These are phyloP conservation scores for Graphium sp. DNA, from an alignment of 2,329 filamentous ascomycete genomes.

Conservation along the genomic window DNA sequence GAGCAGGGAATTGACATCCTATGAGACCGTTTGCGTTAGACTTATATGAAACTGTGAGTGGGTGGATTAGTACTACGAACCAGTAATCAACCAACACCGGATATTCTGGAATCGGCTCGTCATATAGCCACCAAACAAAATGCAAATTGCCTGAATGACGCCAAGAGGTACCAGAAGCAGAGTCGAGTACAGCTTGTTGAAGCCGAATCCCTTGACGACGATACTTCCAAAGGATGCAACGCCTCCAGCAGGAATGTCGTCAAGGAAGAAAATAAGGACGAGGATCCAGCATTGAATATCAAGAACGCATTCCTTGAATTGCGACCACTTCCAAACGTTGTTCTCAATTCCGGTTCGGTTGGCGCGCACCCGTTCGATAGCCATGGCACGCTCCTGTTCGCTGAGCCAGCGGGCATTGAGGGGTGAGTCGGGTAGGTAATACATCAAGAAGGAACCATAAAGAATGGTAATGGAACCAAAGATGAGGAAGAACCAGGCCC, in stretches of 20 bases:
- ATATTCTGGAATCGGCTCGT: too few species aligned
- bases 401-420: conserved; percentile 6
- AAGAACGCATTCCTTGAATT: background rate
- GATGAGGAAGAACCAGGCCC: conserved; percentile 12
- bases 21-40: conserved; percentile 8
- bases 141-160: conserved; percentile 10
- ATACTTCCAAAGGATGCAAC: background rate
- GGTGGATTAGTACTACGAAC: too few species aligned
- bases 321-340: conserved; percentile 2
- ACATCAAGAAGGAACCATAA: conserved; percentile 6
- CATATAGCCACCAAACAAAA: conserved; percentile 11
- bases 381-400: conserved; percentile 21
- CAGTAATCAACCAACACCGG: too few species aligned
- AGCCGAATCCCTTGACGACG: background rate
- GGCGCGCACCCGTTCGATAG: conserved; percentile 30
- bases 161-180: conserved; percentile 9
- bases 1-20: conserved; percentile 7
- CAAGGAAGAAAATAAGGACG: background rate
- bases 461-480: conserved; percentile 8
- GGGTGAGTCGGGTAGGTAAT: conserved; percentile 7
- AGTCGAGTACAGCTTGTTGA: background rate
- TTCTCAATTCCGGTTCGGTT: conserved; percentile 28
- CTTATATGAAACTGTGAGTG: too few species aligned
- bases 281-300: background rate
- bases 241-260: background rate